A percentile compares a stretch with the other conserved stretches of the same genome.
These are phyloP conservation scores for Ceratobasidium sp. DNA, from an alignment of 1,284 basidiomycete genomes.

Conservation along the genomic window DNA sequence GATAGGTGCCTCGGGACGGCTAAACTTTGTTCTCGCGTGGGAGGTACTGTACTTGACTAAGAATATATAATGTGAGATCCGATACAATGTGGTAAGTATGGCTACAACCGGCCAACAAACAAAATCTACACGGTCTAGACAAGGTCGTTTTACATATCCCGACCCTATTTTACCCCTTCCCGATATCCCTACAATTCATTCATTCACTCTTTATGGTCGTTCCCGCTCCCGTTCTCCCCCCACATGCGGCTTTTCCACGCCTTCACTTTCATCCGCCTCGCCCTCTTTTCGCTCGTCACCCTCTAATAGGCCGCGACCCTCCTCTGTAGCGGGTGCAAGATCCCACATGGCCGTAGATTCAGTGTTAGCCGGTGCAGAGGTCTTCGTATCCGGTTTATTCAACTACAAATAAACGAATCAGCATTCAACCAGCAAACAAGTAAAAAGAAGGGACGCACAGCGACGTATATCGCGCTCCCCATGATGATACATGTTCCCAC, in stretches of 20 bases:
- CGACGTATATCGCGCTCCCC: conserved; percentile 71
- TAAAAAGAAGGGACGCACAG: conserved; percentile 57
- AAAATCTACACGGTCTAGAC: too few relatives aligned
- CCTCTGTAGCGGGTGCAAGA: conserved; percentile 11
- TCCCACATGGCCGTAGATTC: conserved; percentile 42
- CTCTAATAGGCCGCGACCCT: conserved; percentile 29
- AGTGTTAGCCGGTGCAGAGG: conserved; percentile 24
- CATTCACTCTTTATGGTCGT: too few relatives aligned
- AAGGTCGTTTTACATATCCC: too few relatives aligned
- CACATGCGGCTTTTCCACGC: not conserved
- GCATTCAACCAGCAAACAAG: not conserved
- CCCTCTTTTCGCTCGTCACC: conserved; percentile 23
- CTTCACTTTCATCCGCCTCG: conserved; percentile 12
- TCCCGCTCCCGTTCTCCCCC: too few relatives aligned
- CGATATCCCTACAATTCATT: too few relatives aligned
- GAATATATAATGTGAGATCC: too few relatives aligned
- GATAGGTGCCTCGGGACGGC: too few relatives aligned
- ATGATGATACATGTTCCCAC: conserved; percentile 72
- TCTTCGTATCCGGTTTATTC: conserved; percentile 29
- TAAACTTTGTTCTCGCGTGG: too few relatives aligned
- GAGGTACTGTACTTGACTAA: too few relatives aligned
- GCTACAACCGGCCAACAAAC: too few relatives aligned
- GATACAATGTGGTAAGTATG: too few relatives aligned
- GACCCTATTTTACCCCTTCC: too few relatives aligned
- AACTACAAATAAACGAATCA: conserved; percentile 6